Evolutionary conservation across 192 early-diverging fungal genomes (phyloP).

Genomic region (Backusella luteola): DNA sequence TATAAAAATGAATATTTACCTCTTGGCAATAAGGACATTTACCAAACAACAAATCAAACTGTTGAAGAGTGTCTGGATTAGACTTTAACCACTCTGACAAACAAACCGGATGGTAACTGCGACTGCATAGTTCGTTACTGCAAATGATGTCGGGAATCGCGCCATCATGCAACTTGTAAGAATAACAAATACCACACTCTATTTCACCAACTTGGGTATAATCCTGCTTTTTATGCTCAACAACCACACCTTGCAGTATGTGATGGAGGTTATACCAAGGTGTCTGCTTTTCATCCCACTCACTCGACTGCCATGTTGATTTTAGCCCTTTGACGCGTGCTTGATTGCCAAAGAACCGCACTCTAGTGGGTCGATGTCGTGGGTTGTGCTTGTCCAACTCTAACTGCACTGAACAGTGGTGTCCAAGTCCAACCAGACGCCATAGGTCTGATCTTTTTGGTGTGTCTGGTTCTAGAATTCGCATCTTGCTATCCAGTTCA

Average conservation of each 20-base stretch:
- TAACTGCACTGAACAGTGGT: conserved; percentile 23
- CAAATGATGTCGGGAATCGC: conserved; percentile 12
- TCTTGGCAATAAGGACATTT: conserved; percentile 27
- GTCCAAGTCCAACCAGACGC: conserved; percentile 16
- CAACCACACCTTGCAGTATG: not conserved
- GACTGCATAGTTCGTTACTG: conserved; percentile 11
- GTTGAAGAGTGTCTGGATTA: conserved; percentile 12
- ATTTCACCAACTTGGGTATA: not conserved
- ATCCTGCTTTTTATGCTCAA: not conserved
- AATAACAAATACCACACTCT: conserved; percentile 34
- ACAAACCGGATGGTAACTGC: conserved; percentile 19
- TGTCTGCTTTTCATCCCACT: not conserved
- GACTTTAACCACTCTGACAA: conserved; percentile 28
- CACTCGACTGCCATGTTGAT: not conserved
- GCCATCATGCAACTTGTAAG: conserved; percentile 17
- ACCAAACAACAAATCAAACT: conserved; percentile 29
- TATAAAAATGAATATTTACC: conserved; percentile 2
- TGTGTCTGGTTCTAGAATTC: conserved; percentile 12
- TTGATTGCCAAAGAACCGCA: conserved; percentile 19
- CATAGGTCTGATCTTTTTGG: conserved; percentile 11
- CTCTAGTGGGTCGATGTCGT: not conserved
- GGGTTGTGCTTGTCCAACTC: not conserved
- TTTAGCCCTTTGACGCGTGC: not conserved
- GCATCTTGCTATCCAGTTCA: conserved; percentile 14
- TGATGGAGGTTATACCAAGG: not conserved